A percentile compares a stretch with the other conserved stretches of the same genome.
These are phyloP conservation scores for Podaxis rugospora DNA, from an alignment of 768 basidiomycete species.

Conservation along the genomic window DNA sequence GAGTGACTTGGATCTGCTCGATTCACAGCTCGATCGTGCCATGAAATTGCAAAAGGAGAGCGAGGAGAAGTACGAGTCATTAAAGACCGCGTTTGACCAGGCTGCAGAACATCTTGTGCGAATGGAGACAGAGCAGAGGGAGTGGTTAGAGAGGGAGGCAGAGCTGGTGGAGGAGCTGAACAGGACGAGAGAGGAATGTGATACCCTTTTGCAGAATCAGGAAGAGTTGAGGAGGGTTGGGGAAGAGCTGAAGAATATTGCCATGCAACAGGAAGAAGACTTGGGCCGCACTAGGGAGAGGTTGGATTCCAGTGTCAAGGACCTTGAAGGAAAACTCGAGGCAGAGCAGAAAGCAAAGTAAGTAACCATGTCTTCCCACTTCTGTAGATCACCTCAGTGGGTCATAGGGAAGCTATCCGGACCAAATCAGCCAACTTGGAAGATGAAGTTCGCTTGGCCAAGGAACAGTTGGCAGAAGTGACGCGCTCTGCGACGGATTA, in stretches of 20 bases:
- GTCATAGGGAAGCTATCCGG: constrained; percentile 57
- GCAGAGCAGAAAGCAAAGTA: constrained; percentile 50
- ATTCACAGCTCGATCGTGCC: constrained; percentile 81
- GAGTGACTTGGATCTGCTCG: constrained; percentile 76
- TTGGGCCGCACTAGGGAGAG: constrained; percentile 69
- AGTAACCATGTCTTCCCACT: constrained; percentile 37
- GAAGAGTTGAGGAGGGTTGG: constrained; percentile 60
- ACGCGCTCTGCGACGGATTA: constrained; percentile 75
- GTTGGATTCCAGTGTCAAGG: constrained; percentile 56
- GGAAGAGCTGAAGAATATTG: constrained; percentile 66
- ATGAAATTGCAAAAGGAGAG: constrained; percentile 73
- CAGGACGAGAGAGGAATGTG: constrained; percentile 54
- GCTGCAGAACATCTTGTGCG: constrained; percentile 84
- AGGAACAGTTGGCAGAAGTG: constrained; percentile 75
- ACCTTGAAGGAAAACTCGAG: constrained; percentile 70
- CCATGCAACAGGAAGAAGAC: constrained; percentile 78
- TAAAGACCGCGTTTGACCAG: constrained; percentile 72
- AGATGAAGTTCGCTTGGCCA: constrained; percentile 62
- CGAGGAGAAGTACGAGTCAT: constrained; percentile 71
- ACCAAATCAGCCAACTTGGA: constrained; percentile 59
- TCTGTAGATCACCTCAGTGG: not conserved
- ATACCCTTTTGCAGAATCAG: constrained; percentile 51
- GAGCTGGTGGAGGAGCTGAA: constrained; percentile 58
- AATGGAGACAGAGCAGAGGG: constrained; percentile 72
- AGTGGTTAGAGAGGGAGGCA: constrained; percentile 59